A percentile compares a stretch with the other conserved stretches of the same genome.
Conservation (phyloP, 2,329 filamentous ascomycete genomes). For the Aureobasidium lini region DNA sequence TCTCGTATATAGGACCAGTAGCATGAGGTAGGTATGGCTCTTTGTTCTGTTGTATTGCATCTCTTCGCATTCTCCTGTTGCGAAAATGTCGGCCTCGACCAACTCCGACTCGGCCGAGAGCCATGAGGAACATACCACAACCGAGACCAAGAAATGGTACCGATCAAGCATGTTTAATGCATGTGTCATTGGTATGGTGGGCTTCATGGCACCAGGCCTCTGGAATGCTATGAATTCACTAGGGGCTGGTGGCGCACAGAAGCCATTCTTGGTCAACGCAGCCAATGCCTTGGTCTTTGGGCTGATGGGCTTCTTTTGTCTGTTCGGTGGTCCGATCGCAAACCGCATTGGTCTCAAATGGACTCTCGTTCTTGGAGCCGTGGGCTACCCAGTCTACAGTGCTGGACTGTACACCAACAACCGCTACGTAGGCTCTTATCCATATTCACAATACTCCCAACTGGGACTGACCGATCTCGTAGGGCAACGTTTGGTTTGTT, state of each 20-base stretch:
- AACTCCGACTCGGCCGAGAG: not conserved
- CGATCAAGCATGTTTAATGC: constrained; percentile 43
- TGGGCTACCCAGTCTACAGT: constrained; percentile 43
- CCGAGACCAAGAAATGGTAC: constrained; percentile 35
- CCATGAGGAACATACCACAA: not conserved
- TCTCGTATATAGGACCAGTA: not conserved
- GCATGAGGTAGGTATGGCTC: not conserved
- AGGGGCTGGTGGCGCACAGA: constrained; percentile 46
- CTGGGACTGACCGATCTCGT: not conserved
- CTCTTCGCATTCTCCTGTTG: not conserved
- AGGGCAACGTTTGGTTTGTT: constrained; percentile 46
- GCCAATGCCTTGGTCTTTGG: constrained; percentile 47
- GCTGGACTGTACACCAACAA: constrained; percentile 45
- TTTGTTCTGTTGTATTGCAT: not conserved
- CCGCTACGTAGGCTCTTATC: constrained; percentile 25
- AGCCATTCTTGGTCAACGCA: constrained; percentile 46
- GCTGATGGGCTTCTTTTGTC: constrained; percentile 40
- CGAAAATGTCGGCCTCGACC: not conserved
- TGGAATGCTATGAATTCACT: constrained; percentile 52
- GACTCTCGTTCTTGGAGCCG: constrained; percentile 38
- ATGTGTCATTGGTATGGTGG: constrained; percentile 46
- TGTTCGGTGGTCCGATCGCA: constrained; percentile 42
- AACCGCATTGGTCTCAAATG: constrained; percentile 43
- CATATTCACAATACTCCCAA: no score
- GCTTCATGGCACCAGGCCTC: constrained; percentile 44